Conservation (phyloP, 768 basidiomycete species). For the Cantharellus anzutake region DNA sequence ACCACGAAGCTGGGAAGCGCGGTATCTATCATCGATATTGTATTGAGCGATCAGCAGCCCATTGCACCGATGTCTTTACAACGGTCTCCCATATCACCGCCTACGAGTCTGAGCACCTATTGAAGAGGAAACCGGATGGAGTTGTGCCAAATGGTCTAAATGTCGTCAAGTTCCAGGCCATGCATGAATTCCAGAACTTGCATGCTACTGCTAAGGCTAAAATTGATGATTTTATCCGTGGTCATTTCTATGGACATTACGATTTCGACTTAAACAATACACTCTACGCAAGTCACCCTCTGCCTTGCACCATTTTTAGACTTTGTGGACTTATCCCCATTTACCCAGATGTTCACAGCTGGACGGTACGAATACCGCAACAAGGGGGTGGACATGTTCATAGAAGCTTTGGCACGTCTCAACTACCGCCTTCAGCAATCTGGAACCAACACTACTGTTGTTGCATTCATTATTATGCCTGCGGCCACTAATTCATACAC, state of each 20-base stretch:
- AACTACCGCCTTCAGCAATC: slow-evolving; percentile 42
- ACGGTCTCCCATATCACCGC: slow-evolving; percentile 98
- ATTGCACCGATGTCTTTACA: slow-evolving; percentile 96
- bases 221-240: slow-evolving; percentile 93
- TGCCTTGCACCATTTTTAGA: not conserved
- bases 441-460: slow-evolving; percentile 63
- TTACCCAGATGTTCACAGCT: slow-evolving; percentile 85
- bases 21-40: slow-evolving; percentile 98
- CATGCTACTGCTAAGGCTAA: slow-evolving; percentile 90
- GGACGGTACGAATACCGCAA: slow-evolving; percentile 98
- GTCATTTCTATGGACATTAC: slow-evolving; percentile 96
- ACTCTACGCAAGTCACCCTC: slow-evolving; percentile 39
- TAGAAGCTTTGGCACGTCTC: slow-evolving; percentile 77
- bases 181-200: slow-evolving; percentile 97
- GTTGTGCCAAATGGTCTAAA: slow-evolving; percentile 95
- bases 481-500: slow-evolving; percentile 93
- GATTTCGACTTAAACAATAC: slow-evolving; percentile 92
- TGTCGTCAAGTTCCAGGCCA: slow-evolving; percentile 96
- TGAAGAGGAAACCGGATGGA: slow-evolving; percentile 95
- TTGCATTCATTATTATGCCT: slow-evolving; percentile 99
- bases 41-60: slow-evolving; percentile 85
- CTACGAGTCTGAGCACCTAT: slow-evolving; percentile 86
- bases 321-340: slow-evolving; percentile 8
- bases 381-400: slow-evolving; percentile 99
- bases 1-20: slow-evolving; percentile 96